Base-by-base conservation (phyloP, 2,329 filamentous ascomycete genomes). In the Biscogniauxia marginata region DNA sequence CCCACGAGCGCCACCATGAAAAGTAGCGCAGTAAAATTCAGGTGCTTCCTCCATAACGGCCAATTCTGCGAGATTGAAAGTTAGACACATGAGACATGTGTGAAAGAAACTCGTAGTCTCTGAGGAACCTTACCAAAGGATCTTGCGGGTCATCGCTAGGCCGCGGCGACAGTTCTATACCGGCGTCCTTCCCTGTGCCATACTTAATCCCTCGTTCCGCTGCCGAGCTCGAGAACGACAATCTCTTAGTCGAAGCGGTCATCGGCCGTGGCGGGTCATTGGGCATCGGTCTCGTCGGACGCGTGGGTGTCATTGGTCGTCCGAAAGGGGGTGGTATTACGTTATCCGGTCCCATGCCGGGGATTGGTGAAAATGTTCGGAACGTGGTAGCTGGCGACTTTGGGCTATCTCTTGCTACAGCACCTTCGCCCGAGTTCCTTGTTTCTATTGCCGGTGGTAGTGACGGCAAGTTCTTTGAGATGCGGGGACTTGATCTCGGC, bases 101-200 rank as follows among this genome's bases (percentile, higher is more conserved):
- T 63, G 6, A 39, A 39, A 39, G 9, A 39, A 39, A 39, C 30
- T 6, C 4, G 7, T 7, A 20, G 1, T 8, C 6, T 1, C 9
- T 6, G 46, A 4, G 7, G 39, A 18, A 46, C 68, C 77, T 53
- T 71, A 83, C 81, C 67, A 84, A 62, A 50, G 82, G 82, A 66
- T 85, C 83, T 21, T 78, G 73, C 0, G 74, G 72, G 53, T 82
- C 78, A 54, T 83, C 78, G 52, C 79, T 84, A 0, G 82, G 82
- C 65, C 82, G 82, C 3, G 83, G 82, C 8, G 80, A 75, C 47
- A 83, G 68, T 66, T 82, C 80, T 5, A 78, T 68, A 13, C 68
- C 65, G 2, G 74, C 68, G 54, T 75, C 63, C 53, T 73, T 78
- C 0, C 79, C 79, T 21, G 63, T 73, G 7, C 74, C 79, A 56